These are phyloP conservation scores for Tricladium varicosporioides DNA, from an alignment of 2,329 filamentous ascomycete genomes.

Conservation along the genomic window DNA sequence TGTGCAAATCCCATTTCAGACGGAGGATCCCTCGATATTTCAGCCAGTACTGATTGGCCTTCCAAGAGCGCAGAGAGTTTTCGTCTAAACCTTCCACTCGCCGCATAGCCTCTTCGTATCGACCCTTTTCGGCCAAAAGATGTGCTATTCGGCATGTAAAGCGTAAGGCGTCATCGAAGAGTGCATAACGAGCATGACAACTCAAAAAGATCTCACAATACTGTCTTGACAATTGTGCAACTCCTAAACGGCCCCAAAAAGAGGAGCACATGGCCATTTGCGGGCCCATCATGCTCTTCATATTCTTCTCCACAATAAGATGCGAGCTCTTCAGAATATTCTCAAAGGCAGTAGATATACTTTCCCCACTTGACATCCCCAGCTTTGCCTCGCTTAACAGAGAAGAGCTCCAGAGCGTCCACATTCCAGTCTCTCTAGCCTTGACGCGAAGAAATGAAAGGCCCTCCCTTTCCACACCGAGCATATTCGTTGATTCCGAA, in stretches of 20 bases:
- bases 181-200: constrained; percentile 62
- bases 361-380: constrained; percentile 68
- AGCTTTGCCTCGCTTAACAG: constrained; percentile 84
- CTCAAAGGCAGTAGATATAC: constrained; percentile 65
- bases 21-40: constrained; percentile 66
- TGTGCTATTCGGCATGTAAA: constrained; percentile 70
- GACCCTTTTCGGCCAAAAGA: constrained; percentile 63
- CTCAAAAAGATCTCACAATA: constrained; percentile 73
- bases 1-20: constrained; percentile 60
- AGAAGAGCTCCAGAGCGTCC: constrained; percentile 78
- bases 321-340: constrained; percentile 80
- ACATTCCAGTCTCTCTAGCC: constrained; percentile 83
- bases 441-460: constrained; percentile 81
- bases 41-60: constrained; percentile 71
- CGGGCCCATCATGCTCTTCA: constrained; percentile 69
- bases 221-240: constrained; percentile 51
- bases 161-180: constrained; percentile 77
- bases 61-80: constrained; percentile 68
- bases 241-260: constrained; percentile 74
- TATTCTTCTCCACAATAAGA: constrained; percentile 73
- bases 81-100: constrained; percentile 59
- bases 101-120: constrained; percentile 65
- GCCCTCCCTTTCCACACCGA: constrained; percentile 77
- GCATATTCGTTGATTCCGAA: constrained; percentile 68
- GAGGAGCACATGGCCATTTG: constrained; percentile 71